phyloP scores from a whole-genome alignment of 2,329 filamentous ascomycete genomes.

The Talaromyces pinophilus region DNA sequence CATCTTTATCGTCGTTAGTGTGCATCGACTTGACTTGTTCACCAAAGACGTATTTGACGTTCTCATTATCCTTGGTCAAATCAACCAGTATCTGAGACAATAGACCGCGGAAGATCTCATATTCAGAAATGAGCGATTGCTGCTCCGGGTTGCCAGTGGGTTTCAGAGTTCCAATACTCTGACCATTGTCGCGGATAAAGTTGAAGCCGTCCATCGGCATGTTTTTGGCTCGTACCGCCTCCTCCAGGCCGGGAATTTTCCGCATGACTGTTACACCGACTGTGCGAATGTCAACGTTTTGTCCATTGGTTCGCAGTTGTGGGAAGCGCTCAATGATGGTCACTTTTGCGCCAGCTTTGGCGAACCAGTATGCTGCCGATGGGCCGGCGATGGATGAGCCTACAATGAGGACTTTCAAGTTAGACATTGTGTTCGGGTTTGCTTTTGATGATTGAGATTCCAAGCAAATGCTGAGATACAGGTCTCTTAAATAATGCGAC shows the following conservation, averaged over 20 bases:
- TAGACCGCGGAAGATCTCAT: background rate
- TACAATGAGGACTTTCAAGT: constrained; percentile 52
- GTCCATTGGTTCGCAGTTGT: constrained; percentile 50
- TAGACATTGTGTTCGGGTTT: background rate
- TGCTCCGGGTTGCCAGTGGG: background rate
- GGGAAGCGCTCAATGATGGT: constrained; percentile 48
- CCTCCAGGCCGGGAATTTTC: constrained; percentile 54
- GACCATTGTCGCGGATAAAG: background rate
- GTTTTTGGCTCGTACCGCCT: constrained; percentile 22
- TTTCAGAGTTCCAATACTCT: background rate
- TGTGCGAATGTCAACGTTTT: constrained; percentile 57
- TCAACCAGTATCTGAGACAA: background rate
- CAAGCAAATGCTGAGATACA: background rate
- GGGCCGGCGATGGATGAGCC: constrained; percentile 46
- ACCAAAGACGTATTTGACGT: background rate
- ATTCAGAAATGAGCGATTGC: background rate
- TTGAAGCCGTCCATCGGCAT: background rate
- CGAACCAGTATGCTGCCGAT: constrained; percentile 55
- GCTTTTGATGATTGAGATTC: background rate
- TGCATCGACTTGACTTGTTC: background rate
- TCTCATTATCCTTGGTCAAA: background rate
- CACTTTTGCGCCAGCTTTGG: constrained; percentile 41
- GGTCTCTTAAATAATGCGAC: background rate
- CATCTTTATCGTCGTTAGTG: background rate
- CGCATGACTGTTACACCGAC: constrained; percentile 55